Conservation (phyloP, 805 yeast species). For the Candida loeiensis region DNA sequence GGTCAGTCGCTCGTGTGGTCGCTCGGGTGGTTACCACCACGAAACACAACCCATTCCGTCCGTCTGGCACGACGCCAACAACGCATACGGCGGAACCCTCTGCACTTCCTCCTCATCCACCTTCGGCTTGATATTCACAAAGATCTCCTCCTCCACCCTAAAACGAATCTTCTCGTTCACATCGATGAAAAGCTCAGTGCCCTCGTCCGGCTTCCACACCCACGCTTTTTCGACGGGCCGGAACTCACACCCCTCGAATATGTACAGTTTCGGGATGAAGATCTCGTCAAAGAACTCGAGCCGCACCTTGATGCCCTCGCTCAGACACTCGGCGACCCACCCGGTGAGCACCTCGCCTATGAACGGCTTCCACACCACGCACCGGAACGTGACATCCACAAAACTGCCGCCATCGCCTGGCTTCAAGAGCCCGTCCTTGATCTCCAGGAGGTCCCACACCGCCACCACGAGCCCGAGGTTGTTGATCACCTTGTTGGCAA, state of each 20-base stretch:
- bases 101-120: conserved; percentile 38
- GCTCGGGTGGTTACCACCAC: conserved; percentile 76
- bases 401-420: conserved; percentile 95
- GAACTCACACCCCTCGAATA: conserved; percentile 74
- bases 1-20: background rate
- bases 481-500: conserved; percentile 79
- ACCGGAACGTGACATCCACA: conserved; percentile 69
- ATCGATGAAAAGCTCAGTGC: conserved; percentile 77
- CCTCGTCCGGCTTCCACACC: conserved; percentile 86
- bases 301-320: conserved; percentile 81
- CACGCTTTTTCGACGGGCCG: conserved; percentile 82
- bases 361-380: conserved; percentile 87
- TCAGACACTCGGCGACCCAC: conserved; percentile 84
- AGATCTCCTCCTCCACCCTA: conserved; percentile 85
- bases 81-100: conserved; percentile 73
- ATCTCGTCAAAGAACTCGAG: conserved; percentile 91
- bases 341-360: conserved; percentile 91
- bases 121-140: conserved; percentile 77
- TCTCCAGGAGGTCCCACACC: conserved; percentile 76
- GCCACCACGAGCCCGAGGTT: conserved; percentile 82
- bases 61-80: conserved; percentile 86
- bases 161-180: conserved; percentile 88
- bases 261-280: conserved; percentile 75
- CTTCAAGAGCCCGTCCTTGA: conserved; percentile 82
- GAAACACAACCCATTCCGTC: conserved; percentile 96